Evolutionary conservation across 306 rosid genomes (phyloP), one percentile per base, ranked within the genome.

Genomic region (Lupinus albus): DNA sequence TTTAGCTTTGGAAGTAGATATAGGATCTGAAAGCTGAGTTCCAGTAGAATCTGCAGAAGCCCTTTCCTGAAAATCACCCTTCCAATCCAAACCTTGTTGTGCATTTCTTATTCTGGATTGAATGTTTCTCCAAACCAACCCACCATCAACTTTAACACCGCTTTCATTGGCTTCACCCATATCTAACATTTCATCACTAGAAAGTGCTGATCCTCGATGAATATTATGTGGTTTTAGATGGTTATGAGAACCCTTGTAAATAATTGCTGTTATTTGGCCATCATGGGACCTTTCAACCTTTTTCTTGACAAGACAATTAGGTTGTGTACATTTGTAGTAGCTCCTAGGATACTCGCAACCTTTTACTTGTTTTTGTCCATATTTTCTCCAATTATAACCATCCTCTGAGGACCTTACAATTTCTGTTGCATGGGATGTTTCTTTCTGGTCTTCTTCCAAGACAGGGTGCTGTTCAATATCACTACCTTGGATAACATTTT

Each of bases 331-430:
- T 79, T 89, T 92, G 38, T 87, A 92, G 66, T 92, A 92, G 78
- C 98, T 92, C 65, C 98, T 84, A 4, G 96, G 98, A 80, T 84
- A 92, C 77, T 89, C 96, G 61, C 96, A 87, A 5, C 98, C 96
- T 71, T 89, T 92, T 0, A 92, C 98, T 79, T 89, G 96, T 72
- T 92, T 92, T 64, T 92, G 98, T 17, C 98, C 98, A 71, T 92
- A 92, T 79, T 92, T 92, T 54, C 95, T 89, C 98, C 98, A 92
- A 56, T 87, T 92, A 71, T 89, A 92, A 61, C 95, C 96, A 73
- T 92, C 95, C 65, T 87, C 92, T 70, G 87, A 77, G 67, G 84
- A 82, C 69, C 85, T 89, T 28, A 14, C 71, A 39, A 66, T 58
- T 78, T 84, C 91, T 3, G 60, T 36, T 5, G 82, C 72, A 73